Conservation (phyloP, 176 grass and related monocot species). For the Coix lacrymajobi region DNA sequence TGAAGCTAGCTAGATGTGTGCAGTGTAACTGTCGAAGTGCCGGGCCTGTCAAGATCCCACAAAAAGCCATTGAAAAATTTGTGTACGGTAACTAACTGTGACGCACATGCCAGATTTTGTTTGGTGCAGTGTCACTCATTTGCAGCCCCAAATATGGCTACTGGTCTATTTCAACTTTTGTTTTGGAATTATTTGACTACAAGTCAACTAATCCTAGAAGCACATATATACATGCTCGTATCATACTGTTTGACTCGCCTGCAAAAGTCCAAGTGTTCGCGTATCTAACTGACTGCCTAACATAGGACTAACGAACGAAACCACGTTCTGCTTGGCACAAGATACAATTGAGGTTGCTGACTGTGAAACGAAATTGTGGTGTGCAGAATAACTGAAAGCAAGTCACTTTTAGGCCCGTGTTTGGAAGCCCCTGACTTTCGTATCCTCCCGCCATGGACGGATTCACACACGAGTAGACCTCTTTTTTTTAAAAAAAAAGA, state of each 20-base stretch:
- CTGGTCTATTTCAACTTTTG: neutral
- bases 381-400: neutral
- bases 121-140: conserved; percentile 23
- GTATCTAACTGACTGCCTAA: conserved; percentile 26
- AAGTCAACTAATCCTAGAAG: neutral
- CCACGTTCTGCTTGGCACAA: neutral
- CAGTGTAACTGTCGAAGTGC: conserved; percentile 13
- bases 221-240: neutral
- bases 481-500: too few relatives aligned
- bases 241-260: neutral
- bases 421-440: conserved; percentile 22
- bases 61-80: conserved; percentile 29
- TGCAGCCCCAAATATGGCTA: neutral
- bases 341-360: neutral
- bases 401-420: neutral
- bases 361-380: neutral
- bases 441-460: neutral
- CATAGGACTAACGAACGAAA: conserved; percentile 13
- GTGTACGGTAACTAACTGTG: conserved; percentile 27
- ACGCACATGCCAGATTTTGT: conserved; percentile 16
- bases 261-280: conserved; percentile 8
- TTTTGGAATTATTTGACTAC: conserved; percentile 5
- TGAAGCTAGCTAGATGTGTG: neutral
- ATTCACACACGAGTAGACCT: neutral
- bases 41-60: conserved; percentile 11